phyloP scores from a whole-genome alignment of 169 alveolate genomes.

The Theileria equi region DNA sequence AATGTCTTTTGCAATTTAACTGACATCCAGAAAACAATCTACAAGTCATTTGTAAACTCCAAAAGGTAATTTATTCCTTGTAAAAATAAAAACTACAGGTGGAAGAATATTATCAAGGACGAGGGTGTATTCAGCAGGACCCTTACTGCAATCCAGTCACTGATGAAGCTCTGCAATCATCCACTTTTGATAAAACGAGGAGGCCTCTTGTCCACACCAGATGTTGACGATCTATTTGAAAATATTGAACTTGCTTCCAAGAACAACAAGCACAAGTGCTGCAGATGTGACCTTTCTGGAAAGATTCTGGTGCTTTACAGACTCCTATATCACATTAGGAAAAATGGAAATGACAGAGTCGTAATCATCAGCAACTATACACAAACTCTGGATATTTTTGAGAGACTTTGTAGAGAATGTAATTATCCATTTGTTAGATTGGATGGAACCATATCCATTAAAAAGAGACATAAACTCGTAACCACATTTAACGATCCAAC shows the following conservation, averaged over 20 bases:
- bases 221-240: constrained; percentile 14
- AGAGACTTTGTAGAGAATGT: constrained; percentile 80
- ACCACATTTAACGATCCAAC: constrained; percentile 84
- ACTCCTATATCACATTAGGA: constrained; percentile 72
- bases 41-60: constrained; percentile 66
- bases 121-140: constrained; percentile 66
- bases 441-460: constrained; percentile 86
- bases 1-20: constrained; percentile 83
- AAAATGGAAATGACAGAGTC: constrained; percentile 81
- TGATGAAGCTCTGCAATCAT: constrained; percentile 85
- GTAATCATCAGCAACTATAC: constrained; percentile 89
- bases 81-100: constrained; percentile 16
- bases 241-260: constrained; percentile 1
- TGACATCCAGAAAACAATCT: constrained; percentile 78
- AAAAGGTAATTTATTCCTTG: constrained; percentile 22
- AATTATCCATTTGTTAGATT: constrained; percentile 82
- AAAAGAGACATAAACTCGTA: constrained; percentile 82
- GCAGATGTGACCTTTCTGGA: constrained; percentile 57
- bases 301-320: constrained; percentile 61
- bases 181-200: constrained; percentile 68
- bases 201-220: constrained; percentile 26
- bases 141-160: constrained; percentile 75
- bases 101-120: constrained; percentile 42
- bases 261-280: constrained; percentile 11
- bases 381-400: constrained; percentile 86